Evolutionary conservation across 2,329 filamentous ascomycete species (phyloP).

Genomic region (Triangularia verruculosa): DNA sequence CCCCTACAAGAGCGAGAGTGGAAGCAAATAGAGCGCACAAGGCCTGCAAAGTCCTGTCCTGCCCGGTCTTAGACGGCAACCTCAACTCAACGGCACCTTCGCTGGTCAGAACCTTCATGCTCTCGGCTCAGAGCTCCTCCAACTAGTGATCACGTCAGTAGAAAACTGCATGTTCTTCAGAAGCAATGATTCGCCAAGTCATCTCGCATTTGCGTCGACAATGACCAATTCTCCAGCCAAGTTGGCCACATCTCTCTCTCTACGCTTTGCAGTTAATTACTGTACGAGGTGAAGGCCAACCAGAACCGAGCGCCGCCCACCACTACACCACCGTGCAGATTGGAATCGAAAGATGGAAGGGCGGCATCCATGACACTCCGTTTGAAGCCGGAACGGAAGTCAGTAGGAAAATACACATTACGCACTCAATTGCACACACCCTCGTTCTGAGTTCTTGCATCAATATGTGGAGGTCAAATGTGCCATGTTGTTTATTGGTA

Average conservation of each 20-base stretch:
- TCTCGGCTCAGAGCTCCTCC: background rate
- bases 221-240: background rate
- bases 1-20: background rate
- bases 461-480: background rate
- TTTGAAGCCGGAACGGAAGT: too few species aligned
- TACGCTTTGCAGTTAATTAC: background rate
- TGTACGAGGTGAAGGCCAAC: background rate
- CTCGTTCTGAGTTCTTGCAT: background rate
- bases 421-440: background rate
- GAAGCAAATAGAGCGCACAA: background rate
- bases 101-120: background rate
- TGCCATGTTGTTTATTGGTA: too few species aligned
- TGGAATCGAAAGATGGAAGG: background rate
- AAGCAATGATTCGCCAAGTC: background rate
- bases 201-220: too few species aligned
- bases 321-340: background rate
- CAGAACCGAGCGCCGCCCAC: background rate
- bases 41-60: background rate
- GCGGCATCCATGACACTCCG: background rate
- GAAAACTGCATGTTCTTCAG: background rate
- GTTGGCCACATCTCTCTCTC: background rate
- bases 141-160: background rate
- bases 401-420: too few species aligned
- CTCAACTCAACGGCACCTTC: background rate
- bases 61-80: background rate